Conservation (phyloP, 345 rosid species). For the Toxicodendron radicans region DNA sequence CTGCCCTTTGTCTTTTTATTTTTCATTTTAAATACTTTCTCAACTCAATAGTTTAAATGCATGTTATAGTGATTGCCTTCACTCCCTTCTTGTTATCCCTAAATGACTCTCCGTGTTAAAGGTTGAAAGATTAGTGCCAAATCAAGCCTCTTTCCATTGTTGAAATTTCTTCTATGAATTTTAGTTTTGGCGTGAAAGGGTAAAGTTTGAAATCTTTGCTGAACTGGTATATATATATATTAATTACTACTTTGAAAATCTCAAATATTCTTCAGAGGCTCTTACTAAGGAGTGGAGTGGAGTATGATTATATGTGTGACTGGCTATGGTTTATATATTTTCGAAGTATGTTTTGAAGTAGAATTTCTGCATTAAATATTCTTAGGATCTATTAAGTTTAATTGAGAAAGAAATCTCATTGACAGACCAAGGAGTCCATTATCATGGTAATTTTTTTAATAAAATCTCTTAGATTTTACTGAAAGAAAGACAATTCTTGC, state of each 20-base stretch:
- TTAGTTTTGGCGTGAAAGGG: not conserved
- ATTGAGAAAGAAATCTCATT: too few species aligned
- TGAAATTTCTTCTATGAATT: not conserved
- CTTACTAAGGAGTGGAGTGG: not conserved
- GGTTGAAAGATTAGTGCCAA: not conserved
- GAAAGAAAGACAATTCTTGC: not conserved
- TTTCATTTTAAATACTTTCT: not conserved
- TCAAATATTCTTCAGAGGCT: not conserved
- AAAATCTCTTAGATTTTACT: not conserved
- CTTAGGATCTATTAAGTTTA: too few species aligned
- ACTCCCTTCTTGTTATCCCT: not conserved
- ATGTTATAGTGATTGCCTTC: not conserved
- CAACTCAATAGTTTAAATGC: not conserved
- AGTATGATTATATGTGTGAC: not conserved
- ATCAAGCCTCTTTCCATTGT: not conserved
- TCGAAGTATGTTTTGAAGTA: not conserved
- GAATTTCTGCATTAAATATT: not conserved
- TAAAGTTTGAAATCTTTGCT: not conserved
- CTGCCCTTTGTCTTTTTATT: constrained; percentile 1
- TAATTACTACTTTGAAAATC: not conserved
- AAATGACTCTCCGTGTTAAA: not conserved
- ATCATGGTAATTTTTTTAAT: not conserved
- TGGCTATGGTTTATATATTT: not conserved
- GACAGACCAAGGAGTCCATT: too few species aligned
- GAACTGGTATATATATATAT: not conserved